Evolutionary conservation across 805 yeast genomes (phyloP).

Genomic region (Scheffersomyces spartinae): DNA sequence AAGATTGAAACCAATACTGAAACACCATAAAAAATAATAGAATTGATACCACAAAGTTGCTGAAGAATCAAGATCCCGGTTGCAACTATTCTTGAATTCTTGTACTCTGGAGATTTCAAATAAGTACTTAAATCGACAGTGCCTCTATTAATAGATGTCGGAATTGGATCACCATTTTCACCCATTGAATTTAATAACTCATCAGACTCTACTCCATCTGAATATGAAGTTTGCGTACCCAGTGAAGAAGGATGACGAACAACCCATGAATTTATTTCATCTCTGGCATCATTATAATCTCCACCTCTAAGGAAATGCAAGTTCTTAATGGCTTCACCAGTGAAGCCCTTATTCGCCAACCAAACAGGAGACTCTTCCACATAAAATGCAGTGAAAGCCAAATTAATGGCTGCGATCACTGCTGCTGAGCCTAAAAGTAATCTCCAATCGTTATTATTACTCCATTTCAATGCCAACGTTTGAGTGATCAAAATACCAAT

Average conservation of each 20-base stretch:
- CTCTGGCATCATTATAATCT: conserved; percentile 18
- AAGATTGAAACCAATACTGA: conserved; percentile 60
- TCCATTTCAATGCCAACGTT: conserved; percentile 55
- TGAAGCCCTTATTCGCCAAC: conserved; percentile 42
- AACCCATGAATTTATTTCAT: conserved; percentile 14
- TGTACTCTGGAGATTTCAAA: conserved; percentile 37
- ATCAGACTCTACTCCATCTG: no score
- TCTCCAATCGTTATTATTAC: conserved; percentile 65
- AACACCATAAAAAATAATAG: conserved; percentile 90
- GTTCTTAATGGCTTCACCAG: conserved; percentile 26
- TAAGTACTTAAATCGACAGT: conserved; percentile 26
- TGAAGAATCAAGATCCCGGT: conserved; percentile 71
- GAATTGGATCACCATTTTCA: no score
- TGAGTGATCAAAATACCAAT: conserved; percentile 79
- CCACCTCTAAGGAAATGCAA: conserved; percentile 30
- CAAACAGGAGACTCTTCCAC: conserved; percentile 79
- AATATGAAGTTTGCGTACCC: conserved; percentile 8
- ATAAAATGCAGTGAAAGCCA: conserved; percentile 21
- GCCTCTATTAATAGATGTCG: no score
- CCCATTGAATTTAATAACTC: no score
- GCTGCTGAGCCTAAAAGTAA: conserved; percentile 52
- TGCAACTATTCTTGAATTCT: conserved; percentile 51
- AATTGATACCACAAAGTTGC: conserved; percentile 88
- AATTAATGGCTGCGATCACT: conserved; percentile 37
- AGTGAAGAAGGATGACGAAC: conserved; percentile 2